Base-by-base conservation (phyloP, 371 early-diverging fungal genomes). In the Mortierella sp. region DNA sequence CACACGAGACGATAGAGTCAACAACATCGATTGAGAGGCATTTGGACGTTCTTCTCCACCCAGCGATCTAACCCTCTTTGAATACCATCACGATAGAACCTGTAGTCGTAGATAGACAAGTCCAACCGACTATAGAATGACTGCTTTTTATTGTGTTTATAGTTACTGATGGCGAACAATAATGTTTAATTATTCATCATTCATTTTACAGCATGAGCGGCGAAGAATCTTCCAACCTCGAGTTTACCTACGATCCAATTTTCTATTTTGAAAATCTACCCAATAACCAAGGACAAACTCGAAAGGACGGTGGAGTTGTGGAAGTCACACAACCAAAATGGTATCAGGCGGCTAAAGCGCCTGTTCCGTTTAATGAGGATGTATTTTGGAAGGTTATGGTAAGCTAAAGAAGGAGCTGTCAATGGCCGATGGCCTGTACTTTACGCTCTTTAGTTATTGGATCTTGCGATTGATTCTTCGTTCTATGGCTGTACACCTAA, bases 381-480 rank as follows among this genome's bases (percentile, higher is more conserved):
- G 58, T 67, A 69, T 76, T 80, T 74, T 81, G 80, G 80, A 58
- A 59, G 24, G 77, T 76, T 24, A 48, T 81, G 70, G 77, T 76
- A 77, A 41, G 47, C 13, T 16, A 58, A 10, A 24, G 36, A 38
- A 22, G 28, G 19, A 10, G 10, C 36, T 36, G 36, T 6, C 36
- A 36, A 36, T 36, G 36, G 36, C 36, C 43, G 15, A 43, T 15
- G 0, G 10, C 10, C 43, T 10, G 43, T 43, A 7, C n/a, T 24
- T 58, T n/a, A 11, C 8, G 11, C 58, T 11, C 33, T 58, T 13
- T 1, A 58, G 15, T 24, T 19, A 58, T 6, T 5, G 19, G 6
- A 32, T 2, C 10, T 13, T 15, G 33, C 13, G 36, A 50, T 43
- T 33, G 40, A 55, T 57, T 10, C 1, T 52, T 33, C 57, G 47